phyloP scores from a whole-genome alignment of 2,329 filamentous ascomycete species.

The Neoascochyta sp. region DNA sequence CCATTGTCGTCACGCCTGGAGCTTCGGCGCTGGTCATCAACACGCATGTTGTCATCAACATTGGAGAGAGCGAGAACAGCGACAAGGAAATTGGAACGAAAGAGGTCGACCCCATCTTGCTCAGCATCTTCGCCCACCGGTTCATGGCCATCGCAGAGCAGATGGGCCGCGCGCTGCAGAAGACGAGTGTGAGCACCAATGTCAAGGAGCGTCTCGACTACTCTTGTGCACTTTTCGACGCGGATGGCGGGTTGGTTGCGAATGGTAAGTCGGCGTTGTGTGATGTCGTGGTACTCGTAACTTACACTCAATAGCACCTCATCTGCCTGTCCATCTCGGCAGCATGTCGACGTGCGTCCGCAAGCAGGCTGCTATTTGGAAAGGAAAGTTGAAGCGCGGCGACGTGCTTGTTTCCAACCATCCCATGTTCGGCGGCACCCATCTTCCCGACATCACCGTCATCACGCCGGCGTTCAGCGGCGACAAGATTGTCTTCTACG shows the following conservation, averaged over 20 bases:
- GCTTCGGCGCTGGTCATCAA: constrained; percentile 73
- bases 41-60: constrained; percentile 86
- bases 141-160: constrained; percentile 87
- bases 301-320: constrained; percentile 54
- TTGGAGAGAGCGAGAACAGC: constrained; percentile 56
- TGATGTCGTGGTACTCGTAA: not conserved
- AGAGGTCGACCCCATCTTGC: constrained; percentile 69
- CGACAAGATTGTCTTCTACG: constrained; percentile 75
- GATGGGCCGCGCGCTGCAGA: constrained; percentile 75
- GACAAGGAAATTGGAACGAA: constrained; percentile 50
- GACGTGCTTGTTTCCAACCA: constrained; percentile 84
- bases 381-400: constrained; percentile 70
- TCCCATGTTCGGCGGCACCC: constrained; percentile 78
- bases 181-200: constrained; percentile 75
- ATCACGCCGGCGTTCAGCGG: constrained; percentile 75
- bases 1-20: constrained; percentile 80
- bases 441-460: constrained; percentile 78
- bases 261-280: constrained; percentile 48
- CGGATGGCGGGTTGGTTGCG: constrained; percentile 70
- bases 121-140: constrained; percentile 74
- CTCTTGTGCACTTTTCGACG: constrained; percentile 76
- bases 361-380: constrained; percentile 76
- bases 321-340: constrained; percentile 76
- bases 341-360: constrained; percentile 82
- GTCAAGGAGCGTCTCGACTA: constrained; percentile 81